Evolutionary conservation across 2,329 filamentous ascomycete genomes (phyloP).

Genomic region (Pseudogymnoascus sp.): DNA sequence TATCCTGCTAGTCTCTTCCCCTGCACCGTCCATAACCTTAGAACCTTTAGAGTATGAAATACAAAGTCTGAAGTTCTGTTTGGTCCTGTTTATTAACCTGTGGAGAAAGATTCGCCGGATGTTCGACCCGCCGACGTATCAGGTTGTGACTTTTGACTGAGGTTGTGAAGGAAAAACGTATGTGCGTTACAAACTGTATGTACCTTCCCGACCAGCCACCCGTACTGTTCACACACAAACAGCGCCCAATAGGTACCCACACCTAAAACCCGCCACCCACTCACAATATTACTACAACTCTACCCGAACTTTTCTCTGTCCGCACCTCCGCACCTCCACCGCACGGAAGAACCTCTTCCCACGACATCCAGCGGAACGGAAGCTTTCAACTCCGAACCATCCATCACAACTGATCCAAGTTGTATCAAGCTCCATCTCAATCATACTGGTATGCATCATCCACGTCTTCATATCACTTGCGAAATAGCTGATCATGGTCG

Average conservation of each 20-base stretch:
- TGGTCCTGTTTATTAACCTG: background rate
- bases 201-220: background rate
- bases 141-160: background rate
- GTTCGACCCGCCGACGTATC: background rate
- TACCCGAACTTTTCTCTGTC: constrained; percentile 5
- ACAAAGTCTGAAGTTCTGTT: background rate
- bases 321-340: background rate
- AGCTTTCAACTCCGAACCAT: constrained; percentile 11
- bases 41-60: background rate
- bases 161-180: background rate
- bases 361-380: constrained; percentile 12
- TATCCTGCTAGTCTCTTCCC: background rate
- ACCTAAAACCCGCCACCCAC: background rate
- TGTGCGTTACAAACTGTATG: background rate
- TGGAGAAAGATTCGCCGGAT: background rate
- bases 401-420: constrained; percentile 6
- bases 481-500: constrained; percentile 11
- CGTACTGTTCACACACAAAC: constrained; percentile 3
- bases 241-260: background rate
- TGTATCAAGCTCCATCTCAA: constrained; percentile 3
- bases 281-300: constrained; percentile 3
- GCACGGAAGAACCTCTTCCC: constrained; percentile 11
- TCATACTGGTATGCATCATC: constrained; percentile 2
- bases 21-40: background rate
- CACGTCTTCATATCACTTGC: background rate